Conservation (phyloP, 1,284 basidiomycete species). For the Ustilago crameri region DNA sequence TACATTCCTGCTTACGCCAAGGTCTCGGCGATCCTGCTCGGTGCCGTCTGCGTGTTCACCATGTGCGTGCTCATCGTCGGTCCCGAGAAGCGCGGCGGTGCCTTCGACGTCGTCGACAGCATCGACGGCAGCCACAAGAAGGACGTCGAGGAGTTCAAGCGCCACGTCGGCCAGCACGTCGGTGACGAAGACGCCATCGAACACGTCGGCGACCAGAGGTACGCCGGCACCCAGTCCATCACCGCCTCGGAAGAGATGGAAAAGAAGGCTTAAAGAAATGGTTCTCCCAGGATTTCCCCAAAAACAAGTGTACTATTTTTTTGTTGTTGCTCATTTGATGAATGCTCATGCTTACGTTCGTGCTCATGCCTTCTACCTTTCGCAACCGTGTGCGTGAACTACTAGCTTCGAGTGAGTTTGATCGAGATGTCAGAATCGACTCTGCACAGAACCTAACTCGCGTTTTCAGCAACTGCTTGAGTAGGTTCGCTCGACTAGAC, state of each 20-base stretch:
- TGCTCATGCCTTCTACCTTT: too few relatives aligned
- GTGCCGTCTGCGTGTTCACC: constrained; percentile 70
- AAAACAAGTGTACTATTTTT: too few relatives aligned
- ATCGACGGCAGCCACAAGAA: constrained; percentile 29
- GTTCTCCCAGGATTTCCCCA: too few relatives aligned
- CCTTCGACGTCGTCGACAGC: constrained; percentile 75
- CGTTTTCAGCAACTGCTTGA: too few relatives aligned
- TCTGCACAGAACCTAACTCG: too few relatives aligned
- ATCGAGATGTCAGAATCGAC: too few relatives aligned
- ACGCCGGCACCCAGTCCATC: not conserved
- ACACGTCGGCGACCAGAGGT: constrained; percentile 31
- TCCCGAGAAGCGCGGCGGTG: constrained; percentile 74
- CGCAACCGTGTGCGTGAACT: too few relatives aligned
- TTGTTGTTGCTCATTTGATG: too few relatives aligned
- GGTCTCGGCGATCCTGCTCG: constrained; percentile 88
- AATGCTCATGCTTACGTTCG: too few relatives aligned
- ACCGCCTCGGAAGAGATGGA: constrained; percentile 16
- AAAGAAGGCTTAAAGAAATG: constrained; percentile 39
- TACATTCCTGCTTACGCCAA: constrained; percentile 82
- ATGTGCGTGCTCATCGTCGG: constrained; percentile 60
- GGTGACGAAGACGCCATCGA: constrained; percentile 44
- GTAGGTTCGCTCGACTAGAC: too few relatives aligned
- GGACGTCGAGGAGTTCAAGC: constrained; percentile 13
- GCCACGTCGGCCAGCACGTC: not conserved
- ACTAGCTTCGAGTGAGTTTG: too few relatives aligned